phyloP scores from a whole-genome alignment of 2,329 filamentous ascomycete genomes.

The Plectosphaerella cucumerina region DNA sequence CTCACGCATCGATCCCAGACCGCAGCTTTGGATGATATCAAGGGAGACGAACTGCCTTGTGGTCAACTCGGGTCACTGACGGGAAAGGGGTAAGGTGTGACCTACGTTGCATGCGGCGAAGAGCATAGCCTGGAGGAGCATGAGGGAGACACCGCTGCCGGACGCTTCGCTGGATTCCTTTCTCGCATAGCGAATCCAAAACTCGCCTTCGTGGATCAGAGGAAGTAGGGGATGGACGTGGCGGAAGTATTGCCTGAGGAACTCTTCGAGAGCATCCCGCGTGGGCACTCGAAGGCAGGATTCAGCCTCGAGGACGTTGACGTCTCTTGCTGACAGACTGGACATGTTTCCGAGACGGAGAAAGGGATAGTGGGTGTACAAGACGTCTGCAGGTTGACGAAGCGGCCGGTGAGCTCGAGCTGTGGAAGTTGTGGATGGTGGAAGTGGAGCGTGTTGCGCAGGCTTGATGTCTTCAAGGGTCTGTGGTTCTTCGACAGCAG shows the following conservation, averaged over 20 bases:
- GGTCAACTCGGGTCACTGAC: not conserved
- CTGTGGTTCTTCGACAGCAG: no score
- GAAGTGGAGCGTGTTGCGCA: no score
- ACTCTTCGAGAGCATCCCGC: not conserved
- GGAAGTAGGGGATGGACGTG: not conserved
- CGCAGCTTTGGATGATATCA: not conserved
- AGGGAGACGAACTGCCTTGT: not conserved
- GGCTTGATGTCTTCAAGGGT: no score
- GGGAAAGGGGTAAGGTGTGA: not conserved
- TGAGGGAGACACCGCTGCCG: not conserved
- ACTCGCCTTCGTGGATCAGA: not conserved
- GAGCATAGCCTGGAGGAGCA: not conserved
- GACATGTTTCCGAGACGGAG: not conserved
- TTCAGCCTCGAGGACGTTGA: not conserved
- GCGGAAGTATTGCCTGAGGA: not conserved
- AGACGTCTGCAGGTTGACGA: not conserved
- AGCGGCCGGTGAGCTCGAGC: not conserved
- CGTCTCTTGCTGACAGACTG: not conserved
- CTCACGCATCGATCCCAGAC: not conserved
- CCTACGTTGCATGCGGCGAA: not conserved
- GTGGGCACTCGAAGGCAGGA: not conserved
- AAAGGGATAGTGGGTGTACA: not conserved
- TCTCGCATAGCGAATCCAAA: not conserved
- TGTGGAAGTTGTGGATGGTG: no score
- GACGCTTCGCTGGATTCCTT: not conserved